Base-by-base conservation (phyloP, 495 filamentous ascomycete species). In the Penicillium cosmopolitanum region DNA sequence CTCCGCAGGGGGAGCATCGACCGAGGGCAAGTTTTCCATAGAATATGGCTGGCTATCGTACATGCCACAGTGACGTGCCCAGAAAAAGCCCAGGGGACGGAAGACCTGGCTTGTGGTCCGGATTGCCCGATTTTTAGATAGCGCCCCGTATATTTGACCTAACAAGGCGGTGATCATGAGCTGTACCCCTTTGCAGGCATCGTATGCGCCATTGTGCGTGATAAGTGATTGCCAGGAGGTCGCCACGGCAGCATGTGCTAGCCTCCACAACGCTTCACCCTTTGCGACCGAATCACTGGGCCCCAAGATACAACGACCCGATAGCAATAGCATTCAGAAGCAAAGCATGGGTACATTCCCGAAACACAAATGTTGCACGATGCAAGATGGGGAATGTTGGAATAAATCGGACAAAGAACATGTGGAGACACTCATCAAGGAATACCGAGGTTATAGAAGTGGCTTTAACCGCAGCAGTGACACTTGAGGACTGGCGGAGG, bases 141-240 rank as follows among this genome's bases (percentile, higher is more conserved):
- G 52, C 5, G 75, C 76, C 15, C 78, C 79, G 53, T 82, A 82
- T 15, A 78, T 69, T 56, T 82, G 79, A 4, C 75, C 73, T 15
- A 82, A 50, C 2, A 82, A 60, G 9, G 78, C 78, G 1, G 79
- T 80, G 16, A 82, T 64, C 18, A 82, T 70, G 36, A 82, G 62
- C 57, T 82, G 79, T 2, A 82, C 76, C 0, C 79, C 79, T 46
- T 71, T 73, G 50, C 78, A 79, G 10, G 74, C 60, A 64, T 81
- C 78, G 50, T 82, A 77, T 2, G 74, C 74, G 4, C 77, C 79
- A n/a, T 62, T 62, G 57, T 81, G 76, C 11, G 75, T 78, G 19
- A 81, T 80, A 31, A 82, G 55, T 0, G 73, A 74, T 65, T 82
- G 78, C 79, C 79, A 82, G 58, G 79, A 82, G 5, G 78, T 82